These are phyloP conservation scores for Elymus sibiricus DNA, from an alignment of 176 grass and related monocot species.

Conservation along the genomic window DNA sequence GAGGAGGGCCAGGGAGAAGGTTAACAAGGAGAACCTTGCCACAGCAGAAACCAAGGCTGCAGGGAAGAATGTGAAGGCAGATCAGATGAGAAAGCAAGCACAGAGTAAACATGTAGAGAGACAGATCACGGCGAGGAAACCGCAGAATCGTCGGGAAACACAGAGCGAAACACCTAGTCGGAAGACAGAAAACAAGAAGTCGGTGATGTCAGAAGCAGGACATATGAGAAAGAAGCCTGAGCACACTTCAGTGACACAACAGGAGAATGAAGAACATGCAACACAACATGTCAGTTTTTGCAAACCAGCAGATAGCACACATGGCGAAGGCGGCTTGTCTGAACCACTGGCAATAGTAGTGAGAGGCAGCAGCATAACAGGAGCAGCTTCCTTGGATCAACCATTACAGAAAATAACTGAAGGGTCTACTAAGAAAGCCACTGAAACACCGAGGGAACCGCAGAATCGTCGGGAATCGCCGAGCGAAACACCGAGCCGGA, in stretches of 20 bases:
- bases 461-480: background rate
- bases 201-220: conserved; percentile 23
- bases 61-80: conserved; percentile 20
- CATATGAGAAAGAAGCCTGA: conserved; percentile 6
- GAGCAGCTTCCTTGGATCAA: background rate
- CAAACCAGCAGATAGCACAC: background rate
- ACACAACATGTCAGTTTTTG: background rate
- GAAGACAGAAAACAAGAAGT: conserved; percentile 22
- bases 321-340: background rate
- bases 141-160: background rate
- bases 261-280: background rate
- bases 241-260: background rate
- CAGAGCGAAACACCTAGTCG: background rate
- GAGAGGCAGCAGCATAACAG: background rate
- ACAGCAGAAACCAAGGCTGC: conserved; percentile 1
- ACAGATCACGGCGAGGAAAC: conserved; percentile 16
- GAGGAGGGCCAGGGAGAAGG: conserved; percentile 24
- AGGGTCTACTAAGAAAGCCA: background rate
- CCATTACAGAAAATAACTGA: background rate
- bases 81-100: conserved; percentile 25
- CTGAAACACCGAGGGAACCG: background rate
- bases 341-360: background rate
- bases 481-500: conserved; percentile 14
- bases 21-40: conserved; percentile 30
- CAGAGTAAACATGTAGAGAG: conserved; percentile 28